phyloP scores from a whole-genome alignment of 2,329 filamentous ascomycete species.

The Rachicladosporium sp. region DNA sequence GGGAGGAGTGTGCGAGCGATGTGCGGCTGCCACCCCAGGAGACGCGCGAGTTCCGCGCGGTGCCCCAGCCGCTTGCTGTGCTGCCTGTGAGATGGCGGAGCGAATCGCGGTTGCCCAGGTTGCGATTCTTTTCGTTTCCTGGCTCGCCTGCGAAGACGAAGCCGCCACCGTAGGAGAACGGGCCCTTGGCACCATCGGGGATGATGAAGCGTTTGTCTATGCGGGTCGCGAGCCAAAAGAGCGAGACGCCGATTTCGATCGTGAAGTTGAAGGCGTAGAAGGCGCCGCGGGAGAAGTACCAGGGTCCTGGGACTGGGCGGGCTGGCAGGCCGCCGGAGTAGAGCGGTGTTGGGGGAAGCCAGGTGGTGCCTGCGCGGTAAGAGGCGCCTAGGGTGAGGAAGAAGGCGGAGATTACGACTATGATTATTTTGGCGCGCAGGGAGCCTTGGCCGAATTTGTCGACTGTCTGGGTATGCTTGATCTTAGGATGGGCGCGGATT shows the following conservation, averaged over 20 bases:
- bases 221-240: conserved; percentile 51
- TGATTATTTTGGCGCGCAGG: conserved; percentile 52
- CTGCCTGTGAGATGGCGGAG: conserved; percentile 13
- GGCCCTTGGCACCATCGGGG: conserved; percentile 53
- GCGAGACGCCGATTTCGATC: conserved; percentile 59
- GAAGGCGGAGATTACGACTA: conserved; percentile 47
- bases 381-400: conserved; percentile 57
- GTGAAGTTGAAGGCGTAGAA: conserved; percentile 74
- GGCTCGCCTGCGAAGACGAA: conserved; percentile 14
- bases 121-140: conserved; percentile 16
- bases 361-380: conserved; percentile 53
- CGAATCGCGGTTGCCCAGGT: conserved; percentile 11
- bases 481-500: conserved; percentile 23
- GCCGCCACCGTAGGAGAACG: conserved; percentile 20
- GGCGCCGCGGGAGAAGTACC: conserved; percentile 57
- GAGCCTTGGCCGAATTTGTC: conserved; percentile 57
- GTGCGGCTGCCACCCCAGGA: conserved; percentile 9
- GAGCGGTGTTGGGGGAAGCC: conserved; percentile 34
- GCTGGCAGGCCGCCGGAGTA: conserved; percentile 4
- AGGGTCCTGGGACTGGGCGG: conserved; percentile 43
- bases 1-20: conserved; percentile 3
- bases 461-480: conserved; percentile 18
- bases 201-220: conserved; percentile 67
- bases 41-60: conserved; percentile 2
- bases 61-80: conserved; percentile 6